A percentile compares a stretch with the other conserved stretches of the same genome.
Conservation (phyloP, 2,329 filamentous ascomycete species). For the Dothideomycetes sp. region DNA sequence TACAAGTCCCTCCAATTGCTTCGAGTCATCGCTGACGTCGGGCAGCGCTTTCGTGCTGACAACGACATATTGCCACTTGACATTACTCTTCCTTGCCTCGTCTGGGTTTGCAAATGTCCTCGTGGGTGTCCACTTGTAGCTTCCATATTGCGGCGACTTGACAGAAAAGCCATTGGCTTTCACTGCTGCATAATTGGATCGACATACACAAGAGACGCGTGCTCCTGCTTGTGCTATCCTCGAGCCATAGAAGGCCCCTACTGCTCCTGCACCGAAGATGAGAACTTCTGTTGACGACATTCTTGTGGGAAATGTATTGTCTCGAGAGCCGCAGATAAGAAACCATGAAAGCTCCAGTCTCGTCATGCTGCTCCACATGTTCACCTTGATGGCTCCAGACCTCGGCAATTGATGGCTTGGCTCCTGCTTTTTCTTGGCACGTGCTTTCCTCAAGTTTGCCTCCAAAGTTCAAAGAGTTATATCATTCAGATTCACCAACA, state of each 20-base stretch:
- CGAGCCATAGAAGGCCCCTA: slow-evolving; percentile 63
- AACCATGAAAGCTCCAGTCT: too few species aligned
- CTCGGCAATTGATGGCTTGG: neutral
- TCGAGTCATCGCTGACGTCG: slow-evolving; percentile 52
- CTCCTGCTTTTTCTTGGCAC: neutral
- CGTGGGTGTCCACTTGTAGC: slow-evolving; percentile 53
- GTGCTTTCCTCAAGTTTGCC: neutral
- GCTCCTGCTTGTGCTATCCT: slow-evolving; percentile 46
- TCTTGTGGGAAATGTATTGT: slow-evolving; percentile 2
- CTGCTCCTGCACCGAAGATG: slow-evolving; percentile 60
- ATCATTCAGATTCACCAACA: too few species aligned
- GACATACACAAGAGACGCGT: slow-evolving; percentile 58
- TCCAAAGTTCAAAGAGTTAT: neutral
- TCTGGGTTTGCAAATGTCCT: slow-evolving; percentile 51
- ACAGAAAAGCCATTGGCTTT: slow-evolving; percentile 50
- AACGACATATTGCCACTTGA: slow-evolving; percentile 54
- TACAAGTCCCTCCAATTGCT: slow-evolving; percentile 50
- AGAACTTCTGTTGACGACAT: slow-evolving; percentile 41
- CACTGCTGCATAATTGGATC: slow-evolving; percentile 61
- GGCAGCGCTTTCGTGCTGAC: slow-evolving; percentile 62
- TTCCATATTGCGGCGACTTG: slow-evolving; percentile 54
- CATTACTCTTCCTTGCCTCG: slow-evolving; percentile 37
- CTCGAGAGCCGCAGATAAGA: too few species aligned
- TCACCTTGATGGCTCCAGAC: neutral
- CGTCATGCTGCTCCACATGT: too few species aligned